Evolutionary conservation across 192 early-diverging fungal genomes (phyloP).

Genomic region (Linnemannia schmuckeri): DNA sequence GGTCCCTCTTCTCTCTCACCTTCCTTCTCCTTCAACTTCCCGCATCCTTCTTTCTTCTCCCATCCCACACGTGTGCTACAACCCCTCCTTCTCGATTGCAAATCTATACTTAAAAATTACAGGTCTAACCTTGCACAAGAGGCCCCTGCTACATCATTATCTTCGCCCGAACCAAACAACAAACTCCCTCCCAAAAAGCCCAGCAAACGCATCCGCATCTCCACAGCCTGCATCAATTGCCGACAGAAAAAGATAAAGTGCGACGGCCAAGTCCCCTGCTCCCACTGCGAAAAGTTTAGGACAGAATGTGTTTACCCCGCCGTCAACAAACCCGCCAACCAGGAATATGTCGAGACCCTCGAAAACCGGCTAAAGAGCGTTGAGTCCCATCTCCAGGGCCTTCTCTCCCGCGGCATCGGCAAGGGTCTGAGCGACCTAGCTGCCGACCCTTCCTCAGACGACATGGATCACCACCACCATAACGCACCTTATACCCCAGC

Average conservation of each 20-base stretch:
- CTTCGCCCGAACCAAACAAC: slow-evolving; percentile 18
- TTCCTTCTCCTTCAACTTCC: neutral
- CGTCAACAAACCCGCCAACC: slow-evolving; percentile 50
- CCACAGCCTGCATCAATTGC: slow-evolving; percentile 59
- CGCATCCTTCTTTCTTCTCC: slow-evolving; percentile 2
- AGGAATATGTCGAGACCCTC: slow-evolving; percentile 56
- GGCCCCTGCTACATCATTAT: slow-evolving; percentile 23
- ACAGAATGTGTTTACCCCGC: slow-evolving; percentile 41
- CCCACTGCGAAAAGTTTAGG: slow-evolving; percentile 56
- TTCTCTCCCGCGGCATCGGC: slow-evolving; percentile 48
- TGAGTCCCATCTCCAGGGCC: slow-evolving; percentile 50
- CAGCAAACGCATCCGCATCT: slow-evolving; percentile 56
- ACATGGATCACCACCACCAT: slow-evolving; percentile 5
- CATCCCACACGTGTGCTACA: slow-evolving; percentile 1
- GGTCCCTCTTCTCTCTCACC: too few species aligned
- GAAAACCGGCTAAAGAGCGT: slow-evolving; percentile 52
- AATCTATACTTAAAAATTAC: neutral
- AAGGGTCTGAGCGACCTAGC: slow-evolving; percentile 6
- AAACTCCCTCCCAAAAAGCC: slow-evolving; percentile 48
- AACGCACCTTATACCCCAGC: slow-evolving; percentile 45
- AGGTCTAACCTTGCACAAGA: slow-evolving; percentile 49
- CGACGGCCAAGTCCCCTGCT: slow-evolving; percentile 56
- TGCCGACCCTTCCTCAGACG: slow-evolving; percentile 6
- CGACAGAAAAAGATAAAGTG: slow-evolving; percentile 62
- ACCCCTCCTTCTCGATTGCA: neutral